Evolutionary conservation across 2,329 filamentous ascomycete species (phyloP).

Genomic region (Atkinsonella texensis): DNA sequence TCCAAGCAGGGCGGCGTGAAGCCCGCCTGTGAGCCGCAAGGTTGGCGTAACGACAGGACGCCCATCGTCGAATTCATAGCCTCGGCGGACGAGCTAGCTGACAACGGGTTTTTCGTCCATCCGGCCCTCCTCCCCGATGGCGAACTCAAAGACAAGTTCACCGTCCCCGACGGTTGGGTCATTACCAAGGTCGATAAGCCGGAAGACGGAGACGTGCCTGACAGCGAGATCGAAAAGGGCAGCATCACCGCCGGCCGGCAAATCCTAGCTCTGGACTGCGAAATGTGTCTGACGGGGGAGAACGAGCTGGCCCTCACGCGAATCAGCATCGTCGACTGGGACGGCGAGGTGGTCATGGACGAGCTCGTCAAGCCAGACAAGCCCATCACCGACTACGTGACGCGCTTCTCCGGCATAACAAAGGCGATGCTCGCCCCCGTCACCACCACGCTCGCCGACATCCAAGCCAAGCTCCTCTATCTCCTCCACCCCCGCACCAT

Average conservation of each 20-base stretch:
- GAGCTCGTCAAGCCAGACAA: conserved; percentile 83
- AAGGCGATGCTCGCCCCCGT: conserved; percentile 69
- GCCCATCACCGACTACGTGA: conserved; percentile 88
- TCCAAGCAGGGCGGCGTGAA: conserved; percentile 44
- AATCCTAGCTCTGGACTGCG: conserved; percentile 79
- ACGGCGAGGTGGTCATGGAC: conserved; percentile 70
- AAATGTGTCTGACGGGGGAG: conserved; percentile 87
- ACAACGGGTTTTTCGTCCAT: conserved; percentile 78
- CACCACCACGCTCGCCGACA: conserved; percentile 71
- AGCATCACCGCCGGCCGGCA: conserved; percentile 74
- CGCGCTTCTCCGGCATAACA: conserved; percentile 85
- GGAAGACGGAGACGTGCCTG: conserved; percentile 55
- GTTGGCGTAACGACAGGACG: conserved; percentile 64
- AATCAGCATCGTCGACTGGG: conserved; percentile 79
- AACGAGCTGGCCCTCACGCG: conserved; percentile 75
- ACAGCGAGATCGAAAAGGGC: conserved; percentile 62
- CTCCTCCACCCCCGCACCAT: conserved; percentile 63
- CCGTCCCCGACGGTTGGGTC: conserved; percentile 64
- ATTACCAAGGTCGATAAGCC: conserved; percentile 58
- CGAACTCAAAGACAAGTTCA: conserved; percentile 40
- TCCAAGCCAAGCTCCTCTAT: conserved; percentile 64
- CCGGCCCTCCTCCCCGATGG: conserved; percentile 56
- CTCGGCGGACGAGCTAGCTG: conserved; percentile 58
- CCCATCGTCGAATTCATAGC: conserved; percentile 72
- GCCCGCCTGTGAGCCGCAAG: conserved; percentile 48